Evolutionary conservation across 495 filamentous ascomycete genomes (phyloP).

Genomic region (Beverwykella pulmonaria): DNA sequence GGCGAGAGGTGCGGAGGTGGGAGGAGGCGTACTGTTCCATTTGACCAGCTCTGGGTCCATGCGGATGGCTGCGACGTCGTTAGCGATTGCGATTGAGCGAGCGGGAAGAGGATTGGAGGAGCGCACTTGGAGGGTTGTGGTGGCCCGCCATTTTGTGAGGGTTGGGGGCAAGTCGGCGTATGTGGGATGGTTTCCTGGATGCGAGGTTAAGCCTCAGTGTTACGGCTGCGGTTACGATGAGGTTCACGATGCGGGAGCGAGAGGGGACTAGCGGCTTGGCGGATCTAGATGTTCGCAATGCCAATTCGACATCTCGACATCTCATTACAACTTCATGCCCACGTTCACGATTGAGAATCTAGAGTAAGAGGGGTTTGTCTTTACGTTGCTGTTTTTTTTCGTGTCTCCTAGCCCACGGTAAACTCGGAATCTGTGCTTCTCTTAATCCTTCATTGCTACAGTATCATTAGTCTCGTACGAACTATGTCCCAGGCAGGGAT

Average conservation of each 20-base stretch:
- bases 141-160: constrained; percentile 29
- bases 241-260: not conserved
- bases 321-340: too few relatives aligned
- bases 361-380: too few relatives aligned
- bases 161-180: not conserved
- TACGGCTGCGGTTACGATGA: constrained; percentile 11
- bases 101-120: not conserved
- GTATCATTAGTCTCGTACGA: not conserved
- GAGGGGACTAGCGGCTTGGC: constrained; percentile 12
- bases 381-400: too few relatives aligned
- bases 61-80: constrained; percentile 41
- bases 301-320: too few relatives aligned
- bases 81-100: constrained; percentile 23
- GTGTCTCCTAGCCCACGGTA: too few relatives aligned
- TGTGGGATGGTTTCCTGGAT: not conserved
- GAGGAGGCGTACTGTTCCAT: constrained; percentile 47
- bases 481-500: too few relatives aligned
- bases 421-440: not conserved
- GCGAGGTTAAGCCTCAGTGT: constrained; percentile 1
- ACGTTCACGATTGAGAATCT: too few relatives aligned
- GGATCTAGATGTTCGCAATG: not conserved
- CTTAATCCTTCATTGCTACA: not conserved
- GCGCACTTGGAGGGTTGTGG: constrained; percentile 36
- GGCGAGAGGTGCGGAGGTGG: not conserved
- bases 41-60: constrained; percentile 49